Base-by-base conservation (phyloP, 257 asterid species). In the Nicotiana attenuata region DNA sequence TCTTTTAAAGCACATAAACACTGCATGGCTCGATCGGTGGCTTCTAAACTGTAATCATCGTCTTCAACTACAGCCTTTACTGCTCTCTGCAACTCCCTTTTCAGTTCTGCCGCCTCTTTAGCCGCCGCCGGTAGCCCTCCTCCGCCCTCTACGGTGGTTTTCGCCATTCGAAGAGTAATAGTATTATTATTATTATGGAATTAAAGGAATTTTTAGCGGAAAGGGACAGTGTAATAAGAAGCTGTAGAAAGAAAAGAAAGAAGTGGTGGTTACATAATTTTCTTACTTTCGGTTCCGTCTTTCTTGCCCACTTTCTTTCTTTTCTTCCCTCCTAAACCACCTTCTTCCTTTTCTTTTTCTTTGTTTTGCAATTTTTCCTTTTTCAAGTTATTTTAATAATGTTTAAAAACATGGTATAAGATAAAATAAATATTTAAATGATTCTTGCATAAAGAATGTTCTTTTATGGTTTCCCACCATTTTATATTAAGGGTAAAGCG, bases 31-130 rank as follows among this genome's bases (percentile, higher is more conserved):
- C 20, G 26, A 80, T 90, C 91, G 53, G 81, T 81, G 2, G 82
- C 75, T 69, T 85, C 91, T 83, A 88, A 20, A 64, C 82, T 22
- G 29, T 66, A 81, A 63, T 85, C 89, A 38, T 84, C 88, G 5
- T 83, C 92, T 10, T 84, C 89, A 53, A 65, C 79, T 53, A 92
- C 67, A 14, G 65, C 84, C 47, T 87, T 89, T 60, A 85, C 88
- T 82, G 33, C 73, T 73, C 83, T 86, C 66, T 68, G 77, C 65
- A 92, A 65, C 84, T 90, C 87, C 56, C 28, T 87, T 86, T 90
- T 90, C 81, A 92, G 84, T 89, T 87, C 92, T 35, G 22, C 67
- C 28, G 65, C 77, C 6, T 22, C 77, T 81, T 83, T 81, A 47
- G n/a, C 57, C 56, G 75, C 87, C 57, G 59, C 35, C 22, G 33